Base-by-base conservation (phyloP, 2,329 filamentous ascomycete genomes). In the Aureobasidium vineae region DNA sequence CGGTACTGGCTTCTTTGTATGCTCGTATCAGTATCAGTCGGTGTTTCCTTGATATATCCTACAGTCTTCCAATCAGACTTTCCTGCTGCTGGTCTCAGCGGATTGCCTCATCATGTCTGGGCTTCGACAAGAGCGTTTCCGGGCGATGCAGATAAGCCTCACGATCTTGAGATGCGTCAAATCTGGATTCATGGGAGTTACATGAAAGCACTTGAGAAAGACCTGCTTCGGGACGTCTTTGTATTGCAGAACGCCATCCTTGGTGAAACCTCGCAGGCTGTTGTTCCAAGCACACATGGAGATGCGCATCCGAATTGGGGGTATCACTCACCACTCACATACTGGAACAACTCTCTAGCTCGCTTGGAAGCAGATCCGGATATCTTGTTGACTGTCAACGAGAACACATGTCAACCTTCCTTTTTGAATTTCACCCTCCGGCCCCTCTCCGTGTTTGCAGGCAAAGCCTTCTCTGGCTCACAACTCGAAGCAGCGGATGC, bases 111-210 rank as follows among this genome's bases (percentile, higher is more conserved):
- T 73, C 89, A 93, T 84, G 90, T 90, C 70, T 94, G 90, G 90
- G 92, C 90, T 31, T 88, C 88, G 43, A 89, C 88, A 6, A 85
- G 86, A 68, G 85, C 88, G 33, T 80, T 90, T 64, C 78, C 84
- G 41, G 84, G 84, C 56, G 80, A 80, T 64, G 72, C 71, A 15
- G 73, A 74, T 16, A 75, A 71, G 64, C 78, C 81, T 63, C 84
- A 88, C 4, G 90, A 94, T 75, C 86, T 94, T n/a, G 86, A 90
- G 66, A 90, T 94, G 86, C 88, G 90, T 70, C 90, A 90, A 66
- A 84, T 91, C 66, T 94, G 90, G 90, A 84, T 94, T 19, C 90
- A 93, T 73, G 90, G 89, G 69, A 88, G 85, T 75, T 92, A 92
- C 73, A 93, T 93, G 88, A 83, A 87, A 72, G 90, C 90, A 13